Percentiles rank a stretch among this genome's conserved stretches.
These are phyloP conservation scores for Argentina anserina DNA, from an alignment of 306 rosid species.

Conservation along the genomic window DNA sequence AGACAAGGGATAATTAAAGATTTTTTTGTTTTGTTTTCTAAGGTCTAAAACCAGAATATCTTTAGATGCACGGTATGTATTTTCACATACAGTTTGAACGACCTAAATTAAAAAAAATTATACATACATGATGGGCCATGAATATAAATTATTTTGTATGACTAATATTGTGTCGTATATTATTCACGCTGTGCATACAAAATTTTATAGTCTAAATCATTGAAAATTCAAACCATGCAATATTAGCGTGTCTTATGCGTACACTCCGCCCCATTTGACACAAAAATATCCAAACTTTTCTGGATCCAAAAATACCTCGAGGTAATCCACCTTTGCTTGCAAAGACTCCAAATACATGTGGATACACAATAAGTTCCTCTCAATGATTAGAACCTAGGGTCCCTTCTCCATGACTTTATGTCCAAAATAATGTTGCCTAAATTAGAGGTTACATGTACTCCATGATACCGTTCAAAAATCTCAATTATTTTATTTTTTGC, in stretches of 20 bases:
- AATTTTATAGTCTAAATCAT: neutral
- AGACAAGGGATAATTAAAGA: too few species aligned
- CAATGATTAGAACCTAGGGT: neutral
- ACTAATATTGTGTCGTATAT: too few species aligned
- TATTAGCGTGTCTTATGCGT: neutral
- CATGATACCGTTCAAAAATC: neutral
- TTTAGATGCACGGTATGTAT: too few species aligned
- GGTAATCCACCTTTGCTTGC: neutral
- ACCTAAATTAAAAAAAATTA: too few species aligned
- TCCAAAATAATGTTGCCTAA: neutral
- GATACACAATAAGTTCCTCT: neutral
- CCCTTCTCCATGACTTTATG: neutral
- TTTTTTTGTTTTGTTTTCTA: too few species aligned
- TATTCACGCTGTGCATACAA: too few species aligned
- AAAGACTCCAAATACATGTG: neutral
- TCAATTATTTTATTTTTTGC: neutral
- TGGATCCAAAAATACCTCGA: neutral
- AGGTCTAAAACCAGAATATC: too few species aligned
- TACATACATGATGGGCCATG: too few species aligned
- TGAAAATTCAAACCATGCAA: neutral
- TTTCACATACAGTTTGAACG: too few species aligned
- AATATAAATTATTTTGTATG: too few species aligned
- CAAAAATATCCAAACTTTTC: neutral
- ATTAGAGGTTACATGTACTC: neutral
- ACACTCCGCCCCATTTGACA: neutral